Conservation (phyloP, 1,139 yeast genomes). For the Geotrichum bryndzae region DNA sequence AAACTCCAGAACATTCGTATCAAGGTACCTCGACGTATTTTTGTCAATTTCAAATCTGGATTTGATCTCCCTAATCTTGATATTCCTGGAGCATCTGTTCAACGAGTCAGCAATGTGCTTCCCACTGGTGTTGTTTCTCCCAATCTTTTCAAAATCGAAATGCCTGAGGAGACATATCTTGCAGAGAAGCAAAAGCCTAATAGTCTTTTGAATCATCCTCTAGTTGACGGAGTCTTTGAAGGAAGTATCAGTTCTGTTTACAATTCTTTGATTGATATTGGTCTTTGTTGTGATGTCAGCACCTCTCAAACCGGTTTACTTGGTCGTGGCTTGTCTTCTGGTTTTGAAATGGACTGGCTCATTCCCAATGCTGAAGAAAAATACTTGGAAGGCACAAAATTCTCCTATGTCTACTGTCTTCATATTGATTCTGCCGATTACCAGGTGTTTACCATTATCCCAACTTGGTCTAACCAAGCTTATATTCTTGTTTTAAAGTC, state of each 20-base stretch:
- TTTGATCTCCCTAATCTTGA: conserved; percentile 36
- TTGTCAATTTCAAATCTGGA: conserved; percentile 55
- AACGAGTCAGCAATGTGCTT: conserved; percentile 47
- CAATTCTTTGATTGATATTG: conserved; percentile 72
- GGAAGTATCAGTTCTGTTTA: conserved; percentile 61
- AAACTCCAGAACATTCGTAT: conserved; percentile 69
- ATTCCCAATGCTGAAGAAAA: conserved; percentile 22
- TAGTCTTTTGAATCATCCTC: conserved; percentile 58
- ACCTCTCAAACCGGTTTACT: conserved; percentile 69
- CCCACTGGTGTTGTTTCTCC: conserved; percentile 66
- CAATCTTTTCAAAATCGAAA: conserved; percentile 53
- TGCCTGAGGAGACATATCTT: conserved; percentile 59
- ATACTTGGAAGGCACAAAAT: conserved; percentile 42
- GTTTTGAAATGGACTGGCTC: conserved; percentile 62
- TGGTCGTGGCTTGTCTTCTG: conserved; percentile 81
- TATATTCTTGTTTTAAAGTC: conserved; percentile 64
- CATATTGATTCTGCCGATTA: conserved; percentile 74
- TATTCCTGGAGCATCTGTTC: conserved; percentile 52
- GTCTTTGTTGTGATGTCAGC: conserved; percentile 64
- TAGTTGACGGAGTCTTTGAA: conserved; percentile 71
- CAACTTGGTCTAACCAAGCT: conserved; percentile 55
- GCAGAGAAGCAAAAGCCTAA: conserved; percentile 55
- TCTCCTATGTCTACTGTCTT: conserved; percentile 62
- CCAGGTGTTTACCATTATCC: conserved; percentile 64
- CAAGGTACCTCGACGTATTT: conserved; percentile 68